These are phyloP conservation scores for Galeopsis tetrahit DNA, from an alignment of 257 asterid species.

Conservation along the genomic window DNA sequence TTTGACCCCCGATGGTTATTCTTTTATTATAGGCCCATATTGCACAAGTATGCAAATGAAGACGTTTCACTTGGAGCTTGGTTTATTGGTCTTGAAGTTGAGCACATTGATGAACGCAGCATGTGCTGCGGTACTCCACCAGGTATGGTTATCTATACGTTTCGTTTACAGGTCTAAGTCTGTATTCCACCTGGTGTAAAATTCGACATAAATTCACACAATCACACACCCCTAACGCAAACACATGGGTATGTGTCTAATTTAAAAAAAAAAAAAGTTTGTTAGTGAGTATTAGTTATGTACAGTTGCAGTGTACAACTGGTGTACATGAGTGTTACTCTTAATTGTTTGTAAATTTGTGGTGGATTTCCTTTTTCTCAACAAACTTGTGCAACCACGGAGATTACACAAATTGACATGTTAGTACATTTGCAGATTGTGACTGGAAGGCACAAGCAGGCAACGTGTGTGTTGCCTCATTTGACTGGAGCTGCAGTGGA, in stretches of 20 bases:
- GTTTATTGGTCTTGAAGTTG: slow-evolving; percentile 87
- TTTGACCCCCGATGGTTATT: slow-evolving; percentile 5
- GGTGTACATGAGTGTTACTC: background rate
- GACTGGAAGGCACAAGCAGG: slow-evolving; percentile 58
- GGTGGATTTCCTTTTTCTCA: background rate
- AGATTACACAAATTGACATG: background rate
- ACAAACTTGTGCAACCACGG: background rate
- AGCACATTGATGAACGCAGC: slow-evolving; percentile 78
- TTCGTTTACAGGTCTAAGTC: background rate
- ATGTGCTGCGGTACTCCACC: slow-evolving; percentile 92
- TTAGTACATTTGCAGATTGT: slow-evolving; percentile 38
- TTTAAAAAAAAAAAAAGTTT: no score
- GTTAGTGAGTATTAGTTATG: no score
- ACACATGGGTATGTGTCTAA: background rate
- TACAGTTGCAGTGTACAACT: no score
- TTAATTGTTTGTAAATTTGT: background rate
- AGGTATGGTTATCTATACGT: slow-evolving; percentile 51
- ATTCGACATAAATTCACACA: background rate
- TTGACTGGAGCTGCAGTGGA: slow-evolving; percentile 80
- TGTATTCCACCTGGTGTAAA: background rate
- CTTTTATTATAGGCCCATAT: slow-evolving; percentile 60
- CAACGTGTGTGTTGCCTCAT: slow-evolving; percentile 57
- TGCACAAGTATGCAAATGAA: slow-evolving; percentile 86
- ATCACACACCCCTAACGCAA: background rate
- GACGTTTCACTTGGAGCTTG: slow-evolving; percentile 82